A percentile compares a stretch with the other conserved stretches of the same genome.
phyloP scores from a whole-genome alignment of 75 land plant species.

The Cunninghamia lanceolata region DNA sequence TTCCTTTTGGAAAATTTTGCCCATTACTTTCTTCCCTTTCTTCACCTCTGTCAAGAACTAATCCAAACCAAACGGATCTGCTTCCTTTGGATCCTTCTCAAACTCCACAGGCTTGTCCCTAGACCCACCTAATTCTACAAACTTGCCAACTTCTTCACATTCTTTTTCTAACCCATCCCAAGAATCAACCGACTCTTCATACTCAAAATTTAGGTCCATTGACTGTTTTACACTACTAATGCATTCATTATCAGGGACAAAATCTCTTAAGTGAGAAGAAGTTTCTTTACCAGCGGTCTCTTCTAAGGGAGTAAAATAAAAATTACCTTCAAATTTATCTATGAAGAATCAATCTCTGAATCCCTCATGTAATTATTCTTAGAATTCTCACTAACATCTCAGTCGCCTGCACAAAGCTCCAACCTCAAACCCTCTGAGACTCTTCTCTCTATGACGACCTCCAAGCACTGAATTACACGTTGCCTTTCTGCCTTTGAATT shows the following conservation, averaged over 20 bases:
- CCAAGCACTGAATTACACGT: too few relatives aligned
- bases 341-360: not conserved
- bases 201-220: not conserved
- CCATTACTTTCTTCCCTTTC: too few relatives aligned
- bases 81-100: too few relatives aligned
- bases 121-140: not conserved
- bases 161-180: not conserved
- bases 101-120: too few relatives aligned
- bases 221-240: not conserved
- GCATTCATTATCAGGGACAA: not conserved
- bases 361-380: not conserved
- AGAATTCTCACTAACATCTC: too few relatives aligned
- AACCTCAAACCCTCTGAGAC: too few relatives aligned
- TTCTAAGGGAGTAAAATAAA: not conserved
- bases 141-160: not conserved
- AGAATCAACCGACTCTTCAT: constrained; percentile 1
- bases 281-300: not conserved
- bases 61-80: too few relatives aligned
- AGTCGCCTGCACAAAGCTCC: too few relatives aligned
- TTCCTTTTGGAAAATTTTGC: too few relatives aligned
- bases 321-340: not conserved
- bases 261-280: not conserved
- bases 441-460: too few relatives aligned
- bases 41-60: too few relatives aligned
- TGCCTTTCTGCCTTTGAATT: too few relatives aligned